phyloP scores from a whole-genome alignment of 2,329 filamentous ascomycete species.

The Ampelomyces quisqualis region DNA sequence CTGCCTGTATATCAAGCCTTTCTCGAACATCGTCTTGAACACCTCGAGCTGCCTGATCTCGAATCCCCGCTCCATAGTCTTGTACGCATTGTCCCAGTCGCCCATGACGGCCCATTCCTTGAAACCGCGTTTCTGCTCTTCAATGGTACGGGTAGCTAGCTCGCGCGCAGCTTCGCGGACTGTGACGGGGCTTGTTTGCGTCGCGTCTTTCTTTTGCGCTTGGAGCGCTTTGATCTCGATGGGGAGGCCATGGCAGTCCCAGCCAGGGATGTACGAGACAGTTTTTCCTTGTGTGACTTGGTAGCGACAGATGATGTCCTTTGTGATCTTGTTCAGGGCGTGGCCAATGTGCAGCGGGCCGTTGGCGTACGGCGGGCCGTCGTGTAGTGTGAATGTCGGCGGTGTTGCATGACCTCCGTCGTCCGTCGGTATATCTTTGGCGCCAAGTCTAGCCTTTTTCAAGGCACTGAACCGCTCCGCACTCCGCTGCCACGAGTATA shows the following conservation, averaged over 20 bases:
- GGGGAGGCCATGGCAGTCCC: slow-evolving; percentile 96
- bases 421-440: not conserved
- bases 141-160: slow-evolving; percentile 67
- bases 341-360: slow-evolving; percentile 89
- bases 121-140: slow-evolving; percentile 73
- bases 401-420: slow-evolving; percentile 36
- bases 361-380: slow-evolving; percentile 97
- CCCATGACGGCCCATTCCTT: slow-evolving; percentile 74
- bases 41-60: slow-evolving; percentile 73
- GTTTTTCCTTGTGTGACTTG: slow-evolving; percentile 75
- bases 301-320: slow-evolving; percentile 85
- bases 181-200: slow-evolving; percentile 50
- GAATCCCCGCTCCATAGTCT: slow-evolving; percentile 74
- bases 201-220: slow-evolving; percentile 46
- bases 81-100: slow-evolving; percentile 75
- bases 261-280: slow-evolving; percentile 84
- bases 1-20: slow-evolving; percentile 70
- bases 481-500: slow-evolving; percentile 81
- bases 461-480: slow-evolving; percentile 30
- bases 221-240: slow-evolving; percentile 95
- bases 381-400: slow-evolving; percentile 77
- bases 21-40: slow-evolving; percentile 72
- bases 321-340: slow-evolving; percentile 93
- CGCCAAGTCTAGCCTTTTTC: not conserved
- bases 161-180: slow-evolving; percentile 65